Base-by-base conservation (phyloP, 371 early-diverging fungal genomes). In the Mucor racemosus region DNA sequence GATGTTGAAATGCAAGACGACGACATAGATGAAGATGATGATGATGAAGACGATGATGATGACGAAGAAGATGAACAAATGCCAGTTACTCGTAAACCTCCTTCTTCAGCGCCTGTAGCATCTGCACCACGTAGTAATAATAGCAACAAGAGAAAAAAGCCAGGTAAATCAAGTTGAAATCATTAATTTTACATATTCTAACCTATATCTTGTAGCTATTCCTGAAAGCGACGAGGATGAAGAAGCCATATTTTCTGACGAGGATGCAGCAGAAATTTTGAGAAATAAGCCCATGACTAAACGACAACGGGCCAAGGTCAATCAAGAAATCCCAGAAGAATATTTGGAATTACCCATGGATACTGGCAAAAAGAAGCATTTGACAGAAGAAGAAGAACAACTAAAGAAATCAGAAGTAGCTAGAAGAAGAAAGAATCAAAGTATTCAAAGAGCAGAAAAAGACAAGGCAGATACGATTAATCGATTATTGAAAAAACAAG, bases 391-490 rank as follows among this genome's bases (percentile, higher is more conserved):
- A 66, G 92, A 91, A 59, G 74, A 88, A 50, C 89, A 91, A 0
- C 71, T 91, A 39, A 79, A 84, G 64, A 85, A 81, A 72, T 90
- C 91, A n/a, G 92, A 91, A 74, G 86, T 88, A 31, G 88, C 90
- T 1, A 85, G 92, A 63, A 84, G 90, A 31, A 84, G 92, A 66
- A 91, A 91, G 75, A 91, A 91, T 69, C 91, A 90, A 66, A 91
- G 89, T 41, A 82, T 88, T 42, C 91, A 91, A 73, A 81, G 90
- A 36, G 91, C 91, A 10, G 92, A 91, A 69, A 90, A 90, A 68
- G 87, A 90, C 56, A 91, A 91, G 70, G 84, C 84, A 76, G 92
- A 91, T 55, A 91, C 91, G 0, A 91, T 91, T 70, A 91, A 90
- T 66, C 80, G 90, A 42, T 70, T 91, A 34, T 74, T 91, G 55